Base-by-base conservation (phyloP, 73 alveolate genomes). In the Paramecium primaurelia region DNA sequence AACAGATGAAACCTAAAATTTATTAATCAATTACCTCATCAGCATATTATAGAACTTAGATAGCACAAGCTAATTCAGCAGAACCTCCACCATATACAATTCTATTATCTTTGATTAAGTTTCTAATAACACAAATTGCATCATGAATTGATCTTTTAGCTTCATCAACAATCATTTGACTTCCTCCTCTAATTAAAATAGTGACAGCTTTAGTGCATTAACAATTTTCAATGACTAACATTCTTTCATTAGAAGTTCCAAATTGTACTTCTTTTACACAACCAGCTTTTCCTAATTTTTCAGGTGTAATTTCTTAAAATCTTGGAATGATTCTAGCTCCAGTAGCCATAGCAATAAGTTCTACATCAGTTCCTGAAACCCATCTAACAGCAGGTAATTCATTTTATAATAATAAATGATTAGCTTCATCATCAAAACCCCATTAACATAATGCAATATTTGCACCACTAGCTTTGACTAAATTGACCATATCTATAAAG, bases 381-480 rank as follows among this genome's bases (percentile, higher is more conserved):
- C 99, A 98, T 93, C 99, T 95, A 25, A 95, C 96, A 28, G 98
- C 97, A 32, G 98, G 98, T 34, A 97, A 59, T 75, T 95, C 93
- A 88, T 94, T 94, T 87, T 88, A 93, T 94, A 93, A 93, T 60
- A 97, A 95, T 85, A 98, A 85, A 77, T 98, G 99, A 92, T 98
- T 98, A 30, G 99, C 99, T 92, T 98, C 99, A 88, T 98, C 99
- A 94, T 98, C 99, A 92, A 98, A 98, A 47, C 99, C 99, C 94
- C 94, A 73, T 80, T 73, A 51, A 45, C 92, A 80, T 58, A 94
- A 92, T 10, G 96, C 99, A 51, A 98, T 93, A 86, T 98, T 98
- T 47, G 99, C 99, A 73, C 99, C 99, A 28, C 98, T 77, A 44
- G 96, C 99, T 95, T 98, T 97, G 54, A 93, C 97, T 28, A 90